These are phyloP conservation scores for Colletotrichum musicola DNA, from an alignment of 2,329 filamentous ascomycete species.

Conservation along the genomic window DNA sequence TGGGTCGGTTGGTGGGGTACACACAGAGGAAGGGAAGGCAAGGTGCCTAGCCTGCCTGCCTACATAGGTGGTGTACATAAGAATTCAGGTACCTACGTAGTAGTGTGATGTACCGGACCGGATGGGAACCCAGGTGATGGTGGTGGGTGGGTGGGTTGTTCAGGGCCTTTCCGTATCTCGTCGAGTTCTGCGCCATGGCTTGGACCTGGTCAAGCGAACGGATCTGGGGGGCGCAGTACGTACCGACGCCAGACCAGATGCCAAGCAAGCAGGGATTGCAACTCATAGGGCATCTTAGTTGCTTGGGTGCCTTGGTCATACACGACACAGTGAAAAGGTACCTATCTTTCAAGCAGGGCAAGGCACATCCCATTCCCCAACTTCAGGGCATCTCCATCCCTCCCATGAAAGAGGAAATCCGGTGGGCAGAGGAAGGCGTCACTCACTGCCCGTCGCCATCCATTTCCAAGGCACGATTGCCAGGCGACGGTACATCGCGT, in stretches of 20 bases:
- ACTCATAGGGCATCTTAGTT: too few relatives aligned
- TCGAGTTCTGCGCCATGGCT: neutral
- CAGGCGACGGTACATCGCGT: neutral
- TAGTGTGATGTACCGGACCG: too few relatives aligned
- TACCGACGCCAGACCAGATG: neutral
- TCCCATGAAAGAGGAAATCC: neutral
- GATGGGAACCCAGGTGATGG: neutral
- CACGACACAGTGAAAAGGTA: too few relatives aligned
- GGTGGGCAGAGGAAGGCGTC: neutral
- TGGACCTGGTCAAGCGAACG: neutral
- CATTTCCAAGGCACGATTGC: conserved; percentile 21
- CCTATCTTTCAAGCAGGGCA: too few relatives aligned
- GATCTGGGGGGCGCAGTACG: conserved; percentile 17
- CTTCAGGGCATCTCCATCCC: too few relatives aligned
- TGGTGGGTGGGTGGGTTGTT: neutral
- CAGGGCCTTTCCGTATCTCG: neutral
- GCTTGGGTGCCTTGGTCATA: too few relatives aligned
- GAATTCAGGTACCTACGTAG: neutral
- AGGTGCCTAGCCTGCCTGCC: too few relatives aligned
- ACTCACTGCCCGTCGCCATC: conserved; percentile 10
- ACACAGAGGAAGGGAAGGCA: neutral
- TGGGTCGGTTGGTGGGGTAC: conserved; percentile 33
- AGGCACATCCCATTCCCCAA: too few relatives aligned
- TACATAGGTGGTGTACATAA: neutral
- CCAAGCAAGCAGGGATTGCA: conserved; percentile 10